Conservation (phyloP, 1,284 basidiomycete species). For the Trametes hirsuta region DNA sequence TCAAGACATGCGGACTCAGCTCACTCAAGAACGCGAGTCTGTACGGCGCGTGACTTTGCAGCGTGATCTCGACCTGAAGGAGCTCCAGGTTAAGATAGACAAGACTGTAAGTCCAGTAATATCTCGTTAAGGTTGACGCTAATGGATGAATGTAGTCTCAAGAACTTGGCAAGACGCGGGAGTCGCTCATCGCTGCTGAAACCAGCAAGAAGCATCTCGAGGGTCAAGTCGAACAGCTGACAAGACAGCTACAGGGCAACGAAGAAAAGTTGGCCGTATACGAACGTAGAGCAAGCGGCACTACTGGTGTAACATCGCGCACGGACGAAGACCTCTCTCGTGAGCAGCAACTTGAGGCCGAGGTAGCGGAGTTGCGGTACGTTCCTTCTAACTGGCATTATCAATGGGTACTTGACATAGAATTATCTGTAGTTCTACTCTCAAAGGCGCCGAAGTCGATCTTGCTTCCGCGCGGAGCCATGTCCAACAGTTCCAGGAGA, state of each 20-base stretch:
- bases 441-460: slow-evolving; percentile 79
- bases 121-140: neutral
- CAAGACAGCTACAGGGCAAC: slow-evolving; percentile 72
- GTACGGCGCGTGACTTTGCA: slow-evolving; percentile 73
- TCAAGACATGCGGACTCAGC: slow-evolving; percentile 73
- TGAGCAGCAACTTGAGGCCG: slow-evolving; percentile 83
- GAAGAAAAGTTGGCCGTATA: slow-evolving; percentile 87
- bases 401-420: neutral
- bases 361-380: slow-evolving; percentile 83
- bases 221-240: slow-evolving; percentile 74
- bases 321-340: slow-evolving; percentile 53
- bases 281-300: slow-evolving; percentile 63
- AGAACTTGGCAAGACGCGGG: slow-evolving; percentile 74
- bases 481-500: slow-evolving; percentile 83
- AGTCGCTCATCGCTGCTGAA: slow-evolving; percentile 74
- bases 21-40: slow-evolving; percentile 83
- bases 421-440: slow-evolving; percentile 53
- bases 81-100: slow-evolving; percentile 76
- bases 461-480: slow-evolving; percentile 70
- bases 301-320: slow-evolving; percentile 35
- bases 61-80: slow-evolving; percentile 81
- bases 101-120: slow-evolving; percentile 58
- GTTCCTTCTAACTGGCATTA: slow-evolving; percentile 23
- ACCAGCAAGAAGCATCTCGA: slow-evolving; percentile 84
- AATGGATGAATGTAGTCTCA: slow-evolving; percentile 45